Conservation (phyloP, 2,329 filamentous ascomycete species). For the Helotiales sp. region DNA sequence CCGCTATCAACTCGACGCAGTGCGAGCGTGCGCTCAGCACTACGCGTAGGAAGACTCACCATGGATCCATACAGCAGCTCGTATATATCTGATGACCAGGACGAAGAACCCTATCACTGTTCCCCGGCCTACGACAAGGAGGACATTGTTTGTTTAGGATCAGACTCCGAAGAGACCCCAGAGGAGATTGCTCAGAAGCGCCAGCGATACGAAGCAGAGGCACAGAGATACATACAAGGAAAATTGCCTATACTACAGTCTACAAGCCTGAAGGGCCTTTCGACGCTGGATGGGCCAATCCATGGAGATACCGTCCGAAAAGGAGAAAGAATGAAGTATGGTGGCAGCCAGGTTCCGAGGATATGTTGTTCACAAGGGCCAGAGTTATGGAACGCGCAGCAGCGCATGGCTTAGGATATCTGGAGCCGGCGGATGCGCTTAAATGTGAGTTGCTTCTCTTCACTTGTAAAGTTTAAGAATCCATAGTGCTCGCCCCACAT, state of each 20-base stretch:
- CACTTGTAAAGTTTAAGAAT: not conserved
- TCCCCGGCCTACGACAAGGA: slow-evolving; percentile 49
- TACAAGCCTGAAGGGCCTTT: slow-evolving; percentile 66
- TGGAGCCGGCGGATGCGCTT: slow-evolving; percentile 33
- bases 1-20: slow-evolving; percentile 10
- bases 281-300: slow-evolving; percentile 56
- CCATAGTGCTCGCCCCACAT: no score
- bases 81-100: slow-evolving; percentile 12
- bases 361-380: slow-evolving; percentile 34
- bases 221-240: slow-evolving; percentile 62
- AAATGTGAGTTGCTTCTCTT: slow-evolving; percentile 24
- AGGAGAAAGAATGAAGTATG: slow-evolving; percentile 31
- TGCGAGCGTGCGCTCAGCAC: not conserved
- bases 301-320: slow-evolving; percentile 50
- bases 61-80: slow-evolving; percentile 16
- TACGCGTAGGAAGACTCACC: not conserved
- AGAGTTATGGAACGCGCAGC: slow-evolving; percentile 33
- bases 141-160: slow-evolving; percentile 60
- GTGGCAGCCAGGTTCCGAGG: slow-evolving; percentile 34
- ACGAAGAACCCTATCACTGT: slow-evolving; percentile 53
- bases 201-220: slow-evolving; percentile 63
- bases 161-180: slow-evolving; percentile 61
- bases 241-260: slow-evolving; percentile 62
- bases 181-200: slow-evolving; percentile 54
- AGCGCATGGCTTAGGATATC: slow-evolving; percentile 32